Evolutionary conservation across 495 filamentous ascomycete species (phyloP), one percentile per base, ranked within the genome.

Genomic region (Pyrenula aspistea): DNA sequence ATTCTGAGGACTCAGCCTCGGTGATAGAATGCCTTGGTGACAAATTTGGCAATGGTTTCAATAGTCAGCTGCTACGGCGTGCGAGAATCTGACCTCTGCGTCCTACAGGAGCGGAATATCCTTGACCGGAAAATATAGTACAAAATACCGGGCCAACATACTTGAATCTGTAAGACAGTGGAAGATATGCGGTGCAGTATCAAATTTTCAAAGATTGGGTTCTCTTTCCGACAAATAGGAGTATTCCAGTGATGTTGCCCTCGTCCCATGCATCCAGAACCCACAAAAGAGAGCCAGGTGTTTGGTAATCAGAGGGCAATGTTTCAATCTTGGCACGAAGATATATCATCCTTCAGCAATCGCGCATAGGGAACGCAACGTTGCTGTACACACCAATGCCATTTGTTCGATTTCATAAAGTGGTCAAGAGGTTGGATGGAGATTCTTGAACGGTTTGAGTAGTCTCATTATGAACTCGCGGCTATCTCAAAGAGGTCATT

Each of bases 341-440:
- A 85, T 74, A 68, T 76, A 67, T n/a, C 73, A 86, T 92, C 93
- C 93, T 97, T 97, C 92, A 96, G 88, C 87, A 83, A 67, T 72
- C 77, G 82, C 79, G 82, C 87, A 91, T 86, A 72, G 80, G 68
- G 71, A 72, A 73, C 77, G 80, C 80, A 78, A 80, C 81, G 81
- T 77, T 81, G 90, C 89, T 96, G 93, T 98, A 98, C 93, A 98
- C 93, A 98, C 91, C 88, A 86, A 95, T 98, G 93, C 93, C 93
- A 68, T 78, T 49, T 49, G 51, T 49, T 42, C 15, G 31, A 15
- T 8, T n/a, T 8, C 31, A 42, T 42, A 15, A 42, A 42, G 31
- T 8, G 15, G 15, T 24, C 24, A 31, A 4, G 19, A 21, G 8
- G 22, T 52, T 49, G 19, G 22, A 52, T 21, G 50, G 19, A 11